Evolutionary conservation across 352 stramenopile genomes (phyloP), one percentile per base, ranked within the genome.

Genomic region (Achlya hypogyna): DNA sequence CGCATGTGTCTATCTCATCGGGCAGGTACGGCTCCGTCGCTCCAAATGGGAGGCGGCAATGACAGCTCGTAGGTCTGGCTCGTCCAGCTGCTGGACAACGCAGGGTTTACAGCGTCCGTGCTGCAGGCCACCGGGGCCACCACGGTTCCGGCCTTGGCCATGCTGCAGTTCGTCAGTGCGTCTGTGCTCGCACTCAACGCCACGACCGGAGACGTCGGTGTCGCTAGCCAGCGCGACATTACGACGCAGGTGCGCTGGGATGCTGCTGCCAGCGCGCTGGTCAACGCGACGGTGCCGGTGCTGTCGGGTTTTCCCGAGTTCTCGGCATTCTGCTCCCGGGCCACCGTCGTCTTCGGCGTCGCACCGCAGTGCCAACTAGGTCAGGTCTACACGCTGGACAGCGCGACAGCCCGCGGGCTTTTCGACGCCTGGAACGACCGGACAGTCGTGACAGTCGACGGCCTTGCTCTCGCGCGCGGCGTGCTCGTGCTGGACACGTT

Each of bases 111-210:
- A 12, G 20, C 10, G 12, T 67, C 34, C 42, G 29, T 59, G 9
- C n/a, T 59, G 10, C 16, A 4, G 23, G 28, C 25, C n/a, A 49
- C 51, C 6, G 31, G 29, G 16, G 14, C n/a, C 10, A 16, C 60
- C 18, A 29, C 42, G 8, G 9, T 67, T 10, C 42, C 20, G 12
- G 22, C n/a, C 20, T 47, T 67, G 60, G 40, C 60, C 27, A 67
- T 49, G 23, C 60, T 59, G 34, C 60, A 67, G 28, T 67, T 49
- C 16, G 51, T 67, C 42, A 67, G 59, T 34, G 60, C 38, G 29
- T 58, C 60, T 5, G 60, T 67, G 5, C 27, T 67, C 12, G 22
- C 25, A 20, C 18, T 64, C 42, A 64, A 64, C 29, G 23, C 20
- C 12, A 64, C 9, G 10, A 20, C 22, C 5, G 40, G 10, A 8